phyloP scores from a whole-genome alignment of 2,329 filamentous ascomycete species.

The Clathrospora elynae region DNA sequence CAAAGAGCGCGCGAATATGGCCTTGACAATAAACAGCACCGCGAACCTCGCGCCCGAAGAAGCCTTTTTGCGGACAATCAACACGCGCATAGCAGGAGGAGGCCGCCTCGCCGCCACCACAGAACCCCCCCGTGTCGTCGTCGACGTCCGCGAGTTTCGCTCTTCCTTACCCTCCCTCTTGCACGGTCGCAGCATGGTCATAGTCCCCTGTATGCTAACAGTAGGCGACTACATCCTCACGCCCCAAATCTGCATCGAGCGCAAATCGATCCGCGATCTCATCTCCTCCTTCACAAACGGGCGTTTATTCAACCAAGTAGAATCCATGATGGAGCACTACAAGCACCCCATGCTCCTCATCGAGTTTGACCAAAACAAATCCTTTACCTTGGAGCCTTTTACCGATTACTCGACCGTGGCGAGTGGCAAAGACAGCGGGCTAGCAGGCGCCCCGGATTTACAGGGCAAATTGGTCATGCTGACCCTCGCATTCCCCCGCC shows the following conservation, averaged over 20 bases:
- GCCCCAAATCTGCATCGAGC: constrained; percentile 88
- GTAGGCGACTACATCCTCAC: constrained; percentile 96
- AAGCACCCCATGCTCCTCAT: constrained; percentile 88
- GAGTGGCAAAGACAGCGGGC: constrained; percentile 60
- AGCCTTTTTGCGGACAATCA: constrained; percentile 89
- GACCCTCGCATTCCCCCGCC: constrained; percentile 85
- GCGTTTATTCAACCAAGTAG: constrained; percentile 86
- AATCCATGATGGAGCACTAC: constrained; percentile 95
- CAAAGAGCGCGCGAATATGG: constrained; percentile 92
- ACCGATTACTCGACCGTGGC: constrained; percentile 48
- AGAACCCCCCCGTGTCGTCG: constrained; percentile 85
- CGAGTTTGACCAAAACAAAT: constrained; percentile 97
- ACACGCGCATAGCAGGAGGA: constrained; percentile 94
- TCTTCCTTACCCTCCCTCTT: constrained; percentile 89
- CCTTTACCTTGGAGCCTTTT: constrained; percentile 80
- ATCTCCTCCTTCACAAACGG: constrained; percentile 92
- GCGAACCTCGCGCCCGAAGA: constrained; percentile 80
- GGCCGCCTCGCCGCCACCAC: constrained; percentile 83
- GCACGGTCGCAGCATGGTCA: constrained; percentile 83
- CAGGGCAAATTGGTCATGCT: constrained; percentile 92
- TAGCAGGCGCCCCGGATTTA: constrained; percentile 68
- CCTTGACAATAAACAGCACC: constrained; percentile 75
- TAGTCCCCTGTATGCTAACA: constrained; percentile 93
- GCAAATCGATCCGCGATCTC: constrained; percentile 89
- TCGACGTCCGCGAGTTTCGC: constrained; percentile 95